Percentiles rank a stretch among this genome's conserved stretches.
These are phyloP conservation scores for Cladosporium sp. DNA, from an alignment of 2,329 filamentous ascomycete genomes.

Conservation along the genomic window DNA sequence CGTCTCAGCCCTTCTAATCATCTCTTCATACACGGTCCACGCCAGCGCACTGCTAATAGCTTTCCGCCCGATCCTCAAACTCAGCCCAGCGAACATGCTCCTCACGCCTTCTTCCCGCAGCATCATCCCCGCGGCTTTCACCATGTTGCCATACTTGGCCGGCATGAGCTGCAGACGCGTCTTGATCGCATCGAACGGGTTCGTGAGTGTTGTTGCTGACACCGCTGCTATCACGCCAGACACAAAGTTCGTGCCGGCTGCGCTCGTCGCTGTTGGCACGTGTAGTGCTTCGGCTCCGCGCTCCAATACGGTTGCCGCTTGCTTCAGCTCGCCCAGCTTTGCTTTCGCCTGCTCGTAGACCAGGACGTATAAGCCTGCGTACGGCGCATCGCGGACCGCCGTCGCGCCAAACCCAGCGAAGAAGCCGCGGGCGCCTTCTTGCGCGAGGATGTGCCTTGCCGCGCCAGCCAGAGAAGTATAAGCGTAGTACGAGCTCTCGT, in stretches of 20 bases:
- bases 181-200: constrained; percentile 96
- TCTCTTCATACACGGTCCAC: constrained; percentile 95
- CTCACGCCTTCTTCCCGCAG: constrained; percentile 75
- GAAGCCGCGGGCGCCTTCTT: constrained; percentile 77
- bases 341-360: constrained; percentile 87
- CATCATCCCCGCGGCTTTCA: constrained; percentile 75
- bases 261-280: constrained; percentile 38
- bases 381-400: constrained; percentile 90
- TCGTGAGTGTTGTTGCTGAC: constrained; percentile 83
- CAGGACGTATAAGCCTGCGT: constrained; percentile 90
- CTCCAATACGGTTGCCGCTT: constrained; percentile 26
- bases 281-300: constrained; percentile 10
- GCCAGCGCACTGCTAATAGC: constrained; percentile 91
- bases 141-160: constrained; percentile 75
- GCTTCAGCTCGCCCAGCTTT: constrained; percentile 48
- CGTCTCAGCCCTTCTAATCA: constrained; percentile 70
- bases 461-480: constrained; percentile 77
- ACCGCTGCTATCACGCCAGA: constrained; percentile 80
- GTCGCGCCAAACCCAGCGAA: constrained; percentile 94
- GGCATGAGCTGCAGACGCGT: constrained; percentile 92
- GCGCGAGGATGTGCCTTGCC: constrained; percentile 68
- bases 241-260: constrained; percentile 76
- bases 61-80: constrained; percentile 84
- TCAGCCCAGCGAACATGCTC: constrained; percentile 82
- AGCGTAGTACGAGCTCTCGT: constrained; percentile 82